Evolutionary conservation across 495 filamentous ascomycete genomes (phyloP).

Genomic region (Articulospora tetracladia): DNA sequence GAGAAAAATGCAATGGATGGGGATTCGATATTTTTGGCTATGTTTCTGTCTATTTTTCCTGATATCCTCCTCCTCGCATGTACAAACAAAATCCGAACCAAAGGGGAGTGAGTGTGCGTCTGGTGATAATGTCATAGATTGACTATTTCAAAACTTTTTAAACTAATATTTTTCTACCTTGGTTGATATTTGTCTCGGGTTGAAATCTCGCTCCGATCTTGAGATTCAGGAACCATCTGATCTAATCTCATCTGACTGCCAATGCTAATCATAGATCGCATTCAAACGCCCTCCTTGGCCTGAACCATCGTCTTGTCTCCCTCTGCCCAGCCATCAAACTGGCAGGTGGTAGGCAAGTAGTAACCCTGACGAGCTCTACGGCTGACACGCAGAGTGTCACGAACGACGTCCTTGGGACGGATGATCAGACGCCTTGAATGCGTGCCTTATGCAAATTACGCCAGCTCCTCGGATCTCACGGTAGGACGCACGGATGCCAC

Average conservation of each 20-base stretch:
- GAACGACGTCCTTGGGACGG: background rate
- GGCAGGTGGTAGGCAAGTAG: background rate
- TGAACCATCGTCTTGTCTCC: background rate
- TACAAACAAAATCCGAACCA: too few relatives aligned
- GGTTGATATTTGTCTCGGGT: background rate
- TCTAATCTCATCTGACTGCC: conserved; percentile 4
- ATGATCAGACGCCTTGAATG: conserved; percentile 15
- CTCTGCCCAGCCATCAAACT: background rate
- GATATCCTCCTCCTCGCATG: too few relatives aligned
- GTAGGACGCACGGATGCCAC: too few relatives aligned
- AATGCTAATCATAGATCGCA: conserved; percentile 14
- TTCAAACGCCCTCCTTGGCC: background rate
- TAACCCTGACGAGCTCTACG: too few relatives aligned
- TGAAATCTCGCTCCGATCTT: too few relatives aligned
- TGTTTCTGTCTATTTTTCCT: too few relatives aligned
- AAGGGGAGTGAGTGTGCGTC: too few relatives aligned
- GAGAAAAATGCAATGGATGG: conserved; percentile 2
- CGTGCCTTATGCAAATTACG: too few relatives aligned
- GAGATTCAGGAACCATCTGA: background rate
- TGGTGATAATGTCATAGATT: conserved; percentile 15
- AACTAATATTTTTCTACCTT: background rate
- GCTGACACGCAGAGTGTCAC: background rate
- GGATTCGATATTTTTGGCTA: background rate
- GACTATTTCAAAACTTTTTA: background rate
- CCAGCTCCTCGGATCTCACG: too few relatives aligned